A percentile compares a stretch with the other conserved stretches of the same genome.
These are phyloP conservation scores for Aspergillus pseudoterreus DNA, from an alignment of 2,329 filamentous ascomycete species.

Conservation along the genomic window DNA sequence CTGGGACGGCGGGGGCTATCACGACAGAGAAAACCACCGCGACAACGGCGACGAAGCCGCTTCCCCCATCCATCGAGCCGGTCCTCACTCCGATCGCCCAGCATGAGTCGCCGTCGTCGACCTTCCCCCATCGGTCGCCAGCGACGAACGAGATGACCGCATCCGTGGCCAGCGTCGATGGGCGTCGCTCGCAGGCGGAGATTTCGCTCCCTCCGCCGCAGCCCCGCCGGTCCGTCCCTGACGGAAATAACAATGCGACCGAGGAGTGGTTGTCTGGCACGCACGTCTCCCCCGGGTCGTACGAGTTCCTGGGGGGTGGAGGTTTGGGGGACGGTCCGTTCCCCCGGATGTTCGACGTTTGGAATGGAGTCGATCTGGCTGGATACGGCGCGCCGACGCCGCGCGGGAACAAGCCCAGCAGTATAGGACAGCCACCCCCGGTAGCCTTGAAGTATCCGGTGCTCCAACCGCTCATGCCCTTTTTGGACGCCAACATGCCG, in stretches of 20 bases:
- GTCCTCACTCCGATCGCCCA: constrained; percentile 14
- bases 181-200: constrained; percentile 22
- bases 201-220: constrained; percentile 10
- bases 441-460: constrained; percentile 71
- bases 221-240: constrained; percentile 14
- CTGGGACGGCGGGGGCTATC: background rate
- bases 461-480: constrained; percentile 74
- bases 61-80: constrained; percentile 1
- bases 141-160: constrained; percentile 25
- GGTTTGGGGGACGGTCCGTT: constrained; percentile 25
- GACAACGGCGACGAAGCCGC: constrained; percentile 3
- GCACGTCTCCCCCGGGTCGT: constrained; percentile 30
- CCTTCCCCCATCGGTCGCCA: constrained; percentile 24
- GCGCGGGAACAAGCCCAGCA: constrained; percentile 54
- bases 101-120: constrained; percentile 23
- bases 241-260: constrained; percentile 20
- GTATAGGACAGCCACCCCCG: constrained; percentile 47
- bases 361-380: constrained; percentile 27
- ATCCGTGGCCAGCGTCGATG: constrained; percentile 29
- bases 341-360: constrained; percentile 28
- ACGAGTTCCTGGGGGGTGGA: constrained; percentile 25
- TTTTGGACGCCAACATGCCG: constrained; percentile 74
- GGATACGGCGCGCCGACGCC: constrained; percentile 42
- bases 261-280: constrained; percentile 33
- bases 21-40: background rate